phyloP scores from a whole-genome alignment of 345 rosid genomes.

The Populus simonii region DNA sequence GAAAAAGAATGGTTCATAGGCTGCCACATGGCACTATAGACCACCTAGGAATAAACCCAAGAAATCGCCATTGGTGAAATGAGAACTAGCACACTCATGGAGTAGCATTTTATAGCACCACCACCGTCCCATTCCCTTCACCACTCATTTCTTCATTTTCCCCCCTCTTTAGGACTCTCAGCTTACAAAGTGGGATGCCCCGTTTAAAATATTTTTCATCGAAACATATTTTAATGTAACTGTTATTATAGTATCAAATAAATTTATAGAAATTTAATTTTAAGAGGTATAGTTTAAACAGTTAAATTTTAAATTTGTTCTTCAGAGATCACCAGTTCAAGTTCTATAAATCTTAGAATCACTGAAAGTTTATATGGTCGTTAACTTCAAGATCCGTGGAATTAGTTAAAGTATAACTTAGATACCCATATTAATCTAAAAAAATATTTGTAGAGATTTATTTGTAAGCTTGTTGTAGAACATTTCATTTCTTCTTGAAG shows the following conservation, averaged over 20 bases:
- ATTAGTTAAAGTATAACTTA: no score
- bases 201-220: no score
- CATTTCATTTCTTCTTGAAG: no score
- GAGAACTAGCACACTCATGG: constrained; percentile 9
- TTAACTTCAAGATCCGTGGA: no score
- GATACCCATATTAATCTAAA: no score
- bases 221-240: no score
- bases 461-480: no score
- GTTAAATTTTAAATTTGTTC: accelerated
- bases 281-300: accelerated
- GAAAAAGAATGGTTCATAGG: constrained; percentile 18
- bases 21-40: constrained; percentile 30
- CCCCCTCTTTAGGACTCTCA: not conserved
- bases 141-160: constrained; percentile 34
- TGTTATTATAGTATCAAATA: no score
- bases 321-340: accelerated
- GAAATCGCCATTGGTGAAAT: not conserved
- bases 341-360: no score
- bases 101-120: not conserved
- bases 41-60: not conserved
- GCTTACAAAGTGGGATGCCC: constrained; percentile 32
- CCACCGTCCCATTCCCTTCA: constrained; percentile 31
- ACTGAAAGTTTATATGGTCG: no score
- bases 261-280: no score
- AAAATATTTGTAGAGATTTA: no score